Base-by-base conservation (phyloP, 139 green algal genomes). In the Axilococcus clingmanii region DNA sequence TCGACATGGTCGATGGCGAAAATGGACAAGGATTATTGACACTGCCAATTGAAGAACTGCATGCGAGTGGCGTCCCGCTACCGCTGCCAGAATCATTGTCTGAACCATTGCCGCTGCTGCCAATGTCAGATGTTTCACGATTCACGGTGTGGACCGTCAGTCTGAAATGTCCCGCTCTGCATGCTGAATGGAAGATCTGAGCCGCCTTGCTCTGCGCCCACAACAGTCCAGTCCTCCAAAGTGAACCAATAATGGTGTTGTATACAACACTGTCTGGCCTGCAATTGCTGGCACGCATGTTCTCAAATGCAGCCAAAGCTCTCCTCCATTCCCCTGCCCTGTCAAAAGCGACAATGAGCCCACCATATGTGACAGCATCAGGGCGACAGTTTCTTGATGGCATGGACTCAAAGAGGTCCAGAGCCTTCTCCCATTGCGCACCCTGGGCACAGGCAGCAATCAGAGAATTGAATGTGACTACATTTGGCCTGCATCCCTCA, bases 331-430 rank as follows among this genome's bases (percentile, higher is more conserved):
- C 55, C 16, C 65, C 70, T 22, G 57, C 58, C 4, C 78, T 70
- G 40, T 88, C 83, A 40, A 78, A 86, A 0, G 82, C 80, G 17
- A 59, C 77, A 57, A 94, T 89, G 4, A 94, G 71, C 5, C 79
- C 77, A 8, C 79, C 89, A 72, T 86, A 93, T 1, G 86, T 93
- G 28, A 94, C 83, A 11, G 86, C 73, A 50, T 94, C 84, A 6
- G 87, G 86, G 14, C 65, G 54, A 59, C 79, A 91, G 28, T 80
- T 73, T 5, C 70, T 55, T 6, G 32, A 25, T 38, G 62, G 51
- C 71, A 80, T 80, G 24, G 50, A 43, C 32, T 71, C 66, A 68
- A 79, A 81, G 17, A 81, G 47, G 29, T 77, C 71, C 37, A 54
- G 48, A 4, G 72, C 70, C 43, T 73, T 69, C 16, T 61, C 34